Percentiles rank a stretch among this genome's conserved stretches.
Evolutionary conservation across 1,284 basidiomycete species (phyloP).

Genomic region (Microbotryum lychnidis-dioicae): DNA sequence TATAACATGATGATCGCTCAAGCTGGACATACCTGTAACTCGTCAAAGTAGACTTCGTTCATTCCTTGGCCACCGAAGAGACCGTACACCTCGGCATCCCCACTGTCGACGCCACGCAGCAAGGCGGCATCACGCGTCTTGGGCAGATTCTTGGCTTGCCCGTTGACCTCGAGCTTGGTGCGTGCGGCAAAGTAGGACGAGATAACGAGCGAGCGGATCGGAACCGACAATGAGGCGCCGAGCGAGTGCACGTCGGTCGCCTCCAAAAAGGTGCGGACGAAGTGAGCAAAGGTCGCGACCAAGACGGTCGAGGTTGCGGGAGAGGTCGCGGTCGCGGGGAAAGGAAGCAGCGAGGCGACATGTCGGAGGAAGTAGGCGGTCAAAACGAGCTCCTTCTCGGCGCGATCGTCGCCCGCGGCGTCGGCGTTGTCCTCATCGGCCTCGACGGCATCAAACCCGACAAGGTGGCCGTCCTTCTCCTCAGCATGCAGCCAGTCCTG

Average conservation of each 20-base stretch:
- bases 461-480: slow-evolving; percentile 25
- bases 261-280: slow-evolving; percentile 47
- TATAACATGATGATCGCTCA: background rate
- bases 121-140: slow-evolving; percentile 63
- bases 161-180: slow-evolving; percentile 58
- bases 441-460: slow-evolving; percentile 33
- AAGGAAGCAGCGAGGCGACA: slow-evolving; percentile 33
- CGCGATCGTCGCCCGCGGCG: slow-evolving; percentile 1
- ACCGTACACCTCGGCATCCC: slow-evolving; percentile 76
- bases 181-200: slow-evolving; percentile 72
- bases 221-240: slow-evolving; percentile 59
- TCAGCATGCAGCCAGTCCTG: slow-evolving; percentile 31
- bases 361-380: slow-evolving; percentile 39
- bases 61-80: slow-evolving; percentile 98
- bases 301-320: slow-evolving; percentile 32
- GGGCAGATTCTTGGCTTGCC: slow-evolving; percentile 51
- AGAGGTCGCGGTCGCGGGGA: slow-evolving; percentile 29
- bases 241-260: slow-evolving; percentile 68
- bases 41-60: slow-evolving; percentile 96
- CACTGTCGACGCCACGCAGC: slow-evolving; percentile 58
- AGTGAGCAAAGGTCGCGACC: slow-evolving; percentile 46
- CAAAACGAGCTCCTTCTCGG: slow-evolving; percentile 35
- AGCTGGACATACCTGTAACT: slow-evolving; percentile 49
- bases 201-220: slow-evolving; percentile 53
- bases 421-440: slow-evolving; percentile 32